These are phyloP conservation scores for Citrus reticulata DNA, from an alignment of 345 rosid species.

Conservation along the genomic window DNA sequence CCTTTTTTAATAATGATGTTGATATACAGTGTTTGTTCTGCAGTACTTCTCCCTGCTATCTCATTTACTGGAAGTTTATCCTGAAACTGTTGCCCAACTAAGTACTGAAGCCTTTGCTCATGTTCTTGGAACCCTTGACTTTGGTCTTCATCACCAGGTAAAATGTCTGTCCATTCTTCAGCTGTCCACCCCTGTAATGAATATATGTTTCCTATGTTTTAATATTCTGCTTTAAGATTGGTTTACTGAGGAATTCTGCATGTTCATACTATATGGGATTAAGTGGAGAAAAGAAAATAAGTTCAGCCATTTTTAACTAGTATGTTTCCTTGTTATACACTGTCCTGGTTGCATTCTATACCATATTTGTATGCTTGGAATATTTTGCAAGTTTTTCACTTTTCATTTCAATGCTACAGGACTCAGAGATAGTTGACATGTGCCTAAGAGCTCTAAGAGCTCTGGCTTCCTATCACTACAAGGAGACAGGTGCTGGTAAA, in stretches of 20 bases:
- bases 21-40: constrained; percentile 26
- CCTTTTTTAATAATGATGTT: constrained; percentile 8
- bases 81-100: constrained; percentile 78
- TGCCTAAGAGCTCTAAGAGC: constrained; percentile 86
- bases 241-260: background rate
- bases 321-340: background rate
- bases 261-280: background rate
- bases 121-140: constrained; percentile 77
- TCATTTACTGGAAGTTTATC: constrained; percentile 95
- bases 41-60: constrained; percentile 87
- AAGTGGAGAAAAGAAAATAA: background rate
- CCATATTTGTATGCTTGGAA: background rate
- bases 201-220: background rate
- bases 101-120: constrained; percentile 71
- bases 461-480: constrained; percentile 87
- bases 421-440: constrained; percentile 80
- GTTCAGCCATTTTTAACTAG: background rate
- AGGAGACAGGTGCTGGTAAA: constrained; percentile 58
- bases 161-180: background rate
- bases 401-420: constrained; percentile 38
- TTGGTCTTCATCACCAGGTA: constrained; percentile 98
- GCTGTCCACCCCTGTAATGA: background rate
- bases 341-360: background rate
- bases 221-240: background rate
- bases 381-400: background rate